These are phyloP conservation scores for Penicillium cosmopolitanum DNA, from an alignment of 495 filamentous ascomycete genomes.

Conservation along the genomic window DNA sequence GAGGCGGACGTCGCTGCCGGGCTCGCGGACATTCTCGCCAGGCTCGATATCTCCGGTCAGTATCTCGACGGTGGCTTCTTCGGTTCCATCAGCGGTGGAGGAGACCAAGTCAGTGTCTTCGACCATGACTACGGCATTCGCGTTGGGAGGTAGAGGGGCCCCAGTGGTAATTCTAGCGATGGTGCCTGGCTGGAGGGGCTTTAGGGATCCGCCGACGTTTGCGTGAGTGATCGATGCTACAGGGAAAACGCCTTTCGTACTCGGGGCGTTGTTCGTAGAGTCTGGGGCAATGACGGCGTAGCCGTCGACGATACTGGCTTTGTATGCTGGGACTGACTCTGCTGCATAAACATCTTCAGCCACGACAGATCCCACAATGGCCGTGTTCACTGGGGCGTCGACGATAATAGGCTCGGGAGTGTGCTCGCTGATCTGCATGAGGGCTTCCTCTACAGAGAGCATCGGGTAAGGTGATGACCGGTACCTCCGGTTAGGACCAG, in stretches of 20 bases:
- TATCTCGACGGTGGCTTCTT: conserved; percentile 88
- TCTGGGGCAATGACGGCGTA: conserved; percentile 72
- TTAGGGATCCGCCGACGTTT: conserved; percentile 59
- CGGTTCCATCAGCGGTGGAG: conserved; percentile 74
- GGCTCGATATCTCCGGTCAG: conserved; percentile 70
- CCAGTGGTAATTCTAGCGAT: conserved; percentile 93
- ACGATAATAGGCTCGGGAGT: conserved; percentile 62
- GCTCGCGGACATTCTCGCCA: conserved; percentile 87
- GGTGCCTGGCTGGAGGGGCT: conserved; percentile 68
- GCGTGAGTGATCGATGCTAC: conserved; percentile 89
- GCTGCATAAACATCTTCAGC: conserved; percentile 79
- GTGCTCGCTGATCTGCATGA: conserved; percentile 69
- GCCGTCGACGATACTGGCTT: conserved; percentile 95
- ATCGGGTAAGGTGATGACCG: conserved; percentile 91
- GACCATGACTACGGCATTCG: conserved; percentile 95
- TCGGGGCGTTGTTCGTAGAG: conserved; percentile 52
- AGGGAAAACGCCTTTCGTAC: conserved; percentile 77
- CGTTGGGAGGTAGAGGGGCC: conserved; percentile 84
- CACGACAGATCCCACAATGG: conserved; percentile 73
- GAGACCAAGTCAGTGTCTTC: conserved; percentile 82
- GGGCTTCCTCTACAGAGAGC: conserved; percentile 80
- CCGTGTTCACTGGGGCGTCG: conserved; percentile 60
- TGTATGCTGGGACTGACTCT: conserved; percentile 88
- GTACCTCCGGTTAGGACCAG: conserved; percentile 76
- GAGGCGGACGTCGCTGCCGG: conserved; percentile 82